Evolutionary conservation across 2,329 filamentous ascomycete species (phyloP).

Genomic region (Trichophyton benhamiae): DNA sequence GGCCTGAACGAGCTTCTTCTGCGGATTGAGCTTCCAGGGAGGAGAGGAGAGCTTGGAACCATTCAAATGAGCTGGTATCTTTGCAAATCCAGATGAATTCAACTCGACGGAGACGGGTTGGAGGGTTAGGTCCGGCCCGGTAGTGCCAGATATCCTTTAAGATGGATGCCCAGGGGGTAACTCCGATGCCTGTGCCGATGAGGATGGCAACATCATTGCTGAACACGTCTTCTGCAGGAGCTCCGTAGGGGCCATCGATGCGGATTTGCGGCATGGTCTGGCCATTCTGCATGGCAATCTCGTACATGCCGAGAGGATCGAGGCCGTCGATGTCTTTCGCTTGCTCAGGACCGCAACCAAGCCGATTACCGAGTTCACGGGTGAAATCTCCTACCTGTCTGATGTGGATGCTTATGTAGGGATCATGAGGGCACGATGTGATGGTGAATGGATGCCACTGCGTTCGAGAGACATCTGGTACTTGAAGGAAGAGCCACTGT

Average conservation of each 20-base stretch:
- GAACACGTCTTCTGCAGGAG: slow-evolving; percentile 95
- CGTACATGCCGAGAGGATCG: slow-evolving; percentile 93
- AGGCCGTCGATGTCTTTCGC: slow-evolving; percentile 80
- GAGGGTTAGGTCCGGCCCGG: slow-evolving; percentile 78
- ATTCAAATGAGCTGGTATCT: slow-evolving; percentile 91
- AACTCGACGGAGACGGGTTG: slow-evolving; percentile 76
- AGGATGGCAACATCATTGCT: slow-evolving; percentile 72
- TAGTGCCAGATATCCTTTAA: slow-evolving; percentile 98
- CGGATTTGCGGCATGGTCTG: slow-evolving; percentile 82
- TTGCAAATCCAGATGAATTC: slow-evolving; percentile 99
- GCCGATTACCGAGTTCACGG: slow-evolving; percentile 76
- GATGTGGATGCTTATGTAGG: slow-evolving; percentile 87
- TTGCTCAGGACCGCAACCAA: slow-evolving; percentile 83
- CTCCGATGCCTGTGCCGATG: slow-evolving; percentile 72
- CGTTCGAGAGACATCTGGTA: slow-evolving; percentile 72
- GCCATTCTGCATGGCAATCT: slow-evolving; percentile 85
- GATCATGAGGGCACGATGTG: slow-evolving; percentile 92
- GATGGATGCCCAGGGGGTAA: slow-evolving; percentile 77
- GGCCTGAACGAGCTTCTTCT: slow-evolving; percentile 44
- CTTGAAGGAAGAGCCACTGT: slow-evolving; percentile 94
- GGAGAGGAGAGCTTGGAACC: slow-evolving; percentile 90
- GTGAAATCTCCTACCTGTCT: slow-evolving; percentile 97
- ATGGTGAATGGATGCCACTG: slow-evolving; percentile 99
- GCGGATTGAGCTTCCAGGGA: slow-evolving; percentile 80
- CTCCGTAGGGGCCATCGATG: slow-evolving; percentile 91